Percentiles rank a stretch among this genome's conserved stretches.
phyloP scores from a whole-genome alignment of 2,329 filamentous ascomycete genomes.

The Talaromyces pinophilus region DNA sequence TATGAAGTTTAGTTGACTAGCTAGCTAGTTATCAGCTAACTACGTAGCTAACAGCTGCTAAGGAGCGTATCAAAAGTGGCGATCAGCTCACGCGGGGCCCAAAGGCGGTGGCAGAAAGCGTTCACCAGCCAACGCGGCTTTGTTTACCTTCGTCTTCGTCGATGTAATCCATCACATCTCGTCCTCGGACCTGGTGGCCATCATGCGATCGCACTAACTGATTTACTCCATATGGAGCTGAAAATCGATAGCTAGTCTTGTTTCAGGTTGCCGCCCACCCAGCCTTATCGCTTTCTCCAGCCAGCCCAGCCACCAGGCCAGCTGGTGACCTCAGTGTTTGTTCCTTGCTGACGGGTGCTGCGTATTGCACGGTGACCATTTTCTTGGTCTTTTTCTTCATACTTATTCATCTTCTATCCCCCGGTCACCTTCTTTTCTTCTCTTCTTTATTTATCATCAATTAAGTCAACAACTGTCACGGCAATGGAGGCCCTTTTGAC shows the following conservation, averaged over 20 bases:
- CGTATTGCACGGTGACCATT: not conserved
- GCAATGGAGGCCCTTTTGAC: slow-evolving; percentile 88
- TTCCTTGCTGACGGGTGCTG: not conserved
- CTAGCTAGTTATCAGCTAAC: too few relatives aligned
- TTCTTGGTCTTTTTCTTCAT: not conserved
- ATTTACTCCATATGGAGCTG: slow-evolving; percentile 10
- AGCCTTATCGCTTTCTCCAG: slow-evolving; percentile 3
- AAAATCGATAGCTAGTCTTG: not conserved
- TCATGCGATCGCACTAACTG: not conserved
- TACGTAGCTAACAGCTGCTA: not conserved
- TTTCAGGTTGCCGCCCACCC: slow-evolving; percentile 6
- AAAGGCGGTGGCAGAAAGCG: slow-evolving; percentile 27
- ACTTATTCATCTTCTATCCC: slow-evolving; percentile 1
- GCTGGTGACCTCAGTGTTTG: slow-evolving; percentile 6
- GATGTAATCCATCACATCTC: slow-evolving; percentile 17
- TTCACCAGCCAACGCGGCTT: slow-evolving; percentile 26
- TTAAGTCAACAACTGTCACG: slow-evolving; percentile 7
- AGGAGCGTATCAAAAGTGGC: not conserved
- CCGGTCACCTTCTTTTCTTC: not conserved
- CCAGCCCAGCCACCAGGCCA: not conserved
- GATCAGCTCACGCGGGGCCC: slow-evolving; percentile 1
- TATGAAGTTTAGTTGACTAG: too few relatives aligned
- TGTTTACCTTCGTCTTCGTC: slow-evolving; percentile 24
- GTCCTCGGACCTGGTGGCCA: not conserved
- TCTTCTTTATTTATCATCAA: not conserved